A percentile compares a stretch with the other conserved stretches of the same genome.
phyloP scores from a whole-genome alignment of 306 rosid species.

The Oxytropis ochrocephala region DNA sequence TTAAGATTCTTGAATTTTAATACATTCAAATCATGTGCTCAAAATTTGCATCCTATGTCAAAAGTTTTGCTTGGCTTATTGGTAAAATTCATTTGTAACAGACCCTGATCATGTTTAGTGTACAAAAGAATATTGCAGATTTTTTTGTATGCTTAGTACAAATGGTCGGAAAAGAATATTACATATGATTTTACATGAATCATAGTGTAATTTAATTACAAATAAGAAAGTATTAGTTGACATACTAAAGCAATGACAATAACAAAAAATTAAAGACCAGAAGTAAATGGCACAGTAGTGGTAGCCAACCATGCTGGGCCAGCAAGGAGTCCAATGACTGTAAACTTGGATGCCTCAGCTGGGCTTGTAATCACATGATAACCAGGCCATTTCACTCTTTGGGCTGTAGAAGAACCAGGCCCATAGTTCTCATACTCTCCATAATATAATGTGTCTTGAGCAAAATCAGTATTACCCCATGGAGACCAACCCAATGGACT shows the following conservation, averaged over 20 bases:
- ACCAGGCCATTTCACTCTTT: slow-evolving; percentile 59
- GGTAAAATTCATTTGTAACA: neutral
- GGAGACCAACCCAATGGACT: slow-evolving; percentile 72
- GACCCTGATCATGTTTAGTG: neutral
- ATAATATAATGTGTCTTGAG: slow-evolving; percentile 43
- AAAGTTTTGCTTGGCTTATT: neutral
- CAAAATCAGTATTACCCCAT: slow-evolving; percentile 45
- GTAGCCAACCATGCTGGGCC: slow-evolving; percentile 65
- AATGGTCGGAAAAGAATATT: slow-evolving; percentile 14
- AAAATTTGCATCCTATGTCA: neutral
- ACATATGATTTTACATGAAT: neutral
- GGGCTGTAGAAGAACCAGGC: slow-evolving; percentile 46
- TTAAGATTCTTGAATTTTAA: neutral
- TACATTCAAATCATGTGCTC: neutral
- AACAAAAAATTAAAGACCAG: slow-evolving; percentile 32
- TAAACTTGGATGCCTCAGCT: slow-evolving; percentile 42
- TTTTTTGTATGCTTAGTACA: no score
- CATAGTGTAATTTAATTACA: neutral
- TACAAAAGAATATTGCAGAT: neutral
- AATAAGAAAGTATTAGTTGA: neutral
- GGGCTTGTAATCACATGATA: slow-evolving; percentile 50
- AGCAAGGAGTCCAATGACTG: slow-evolving; percentile 48
- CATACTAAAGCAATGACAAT: neutral
- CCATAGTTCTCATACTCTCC: slow-evolving; percentile 67
- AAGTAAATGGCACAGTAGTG: slow-evolving; percentile 58